A percentile compares a stretch with the other conserved stretches of the same genome.
Evolutionary conservation across 2,329 filamentous ascomycete genomes (phyloP).

Genomic region (Purpureocillium lavendulum): DNA sequence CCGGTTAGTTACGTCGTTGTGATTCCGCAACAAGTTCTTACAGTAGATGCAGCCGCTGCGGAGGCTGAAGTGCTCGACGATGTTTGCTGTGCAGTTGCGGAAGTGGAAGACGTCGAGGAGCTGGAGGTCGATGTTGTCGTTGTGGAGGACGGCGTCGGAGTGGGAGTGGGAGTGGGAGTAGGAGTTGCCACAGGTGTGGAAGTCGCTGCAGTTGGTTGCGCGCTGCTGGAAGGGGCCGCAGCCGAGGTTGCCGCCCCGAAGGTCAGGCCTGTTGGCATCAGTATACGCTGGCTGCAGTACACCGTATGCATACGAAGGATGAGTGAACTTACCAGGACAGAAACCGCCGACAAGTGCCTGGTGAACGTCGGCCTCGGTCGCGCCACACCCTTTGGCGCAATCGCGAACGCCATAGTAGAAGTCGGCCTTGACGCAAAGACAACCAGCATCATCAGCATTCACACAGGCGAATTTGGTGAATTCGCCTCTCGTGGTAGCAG

Average conservation of each 20-base stretch:
- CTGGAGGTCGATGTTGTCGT: background rate
- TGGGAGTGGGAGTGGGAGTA: background rate
- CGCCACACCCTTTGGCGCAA: constrained; percentile 22
- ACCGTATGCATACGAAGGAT: background rate
- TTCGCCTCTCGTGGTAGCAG: constrained; percentile 9
- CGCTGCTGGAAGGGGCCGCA: background rate
- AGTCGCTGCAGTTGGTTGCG: background rate
- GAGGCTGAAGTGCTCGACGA: constrained; percentile 1
- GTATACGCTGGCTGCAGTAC: background rate
- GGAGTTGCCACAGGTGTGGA: background rate
- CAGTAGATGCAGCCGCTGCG: background rate
- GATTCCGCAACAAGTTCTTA: background rate
- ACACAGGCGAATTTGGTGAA: constrained; percentile 15
- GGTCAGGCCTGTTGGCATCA: background rate
- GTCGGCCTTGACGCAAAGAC: constrained; percentile 26
- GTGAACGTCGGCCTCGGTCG: constrained; percentile 19
- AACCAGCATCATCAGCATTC: constrained; percentile 22
- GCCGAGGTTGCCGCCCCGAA: background rate
- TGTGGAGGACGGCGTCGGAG: background rate
- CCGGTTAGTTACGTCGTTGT: background rate
- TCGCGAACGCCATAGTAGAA: constrained; percentile 24
- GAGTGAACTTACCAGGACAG: constrained; percentile 10
- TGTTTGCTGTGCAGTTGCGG: background rate
- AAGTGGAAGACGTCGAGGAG: constrained; percentile 1
- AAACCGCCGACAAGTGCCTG: constrained; percentile 14